Conservation (phyloP, 2,329 filamentous ascomycete genomes). For the Ascosphaera apis region DNA sequence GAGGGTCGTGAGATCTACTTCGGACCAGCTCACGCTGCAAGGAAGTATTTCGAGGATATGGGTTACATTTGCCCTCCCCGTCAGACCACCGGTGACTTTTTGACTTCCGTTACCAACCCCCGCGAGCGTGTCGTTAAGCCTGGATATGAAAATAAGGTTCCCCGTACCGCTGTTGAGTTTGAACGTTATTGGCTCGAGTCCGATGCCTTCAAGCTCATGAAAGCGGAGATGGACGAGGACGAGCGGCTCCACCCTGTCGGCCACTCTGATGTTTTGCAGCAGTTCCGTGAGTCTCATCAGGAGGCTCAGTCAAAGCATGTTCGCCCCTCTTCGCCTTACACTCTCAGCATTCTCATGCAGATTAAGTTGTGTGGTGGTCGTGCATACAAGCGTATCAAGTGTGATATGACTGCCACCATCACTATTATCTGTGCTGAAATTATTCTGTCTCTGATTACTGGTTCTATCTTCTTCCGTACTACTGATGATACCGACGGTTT, state of each 20-base stretch:
- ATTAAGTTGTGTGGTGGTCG: constrained; percentile 59
- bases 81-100: constrained; percentile 46
- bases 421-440: constrained; percentile 44
- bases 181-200: constrained; percentile 26
- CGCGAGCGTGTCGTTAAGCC: constrained; percentile 30
- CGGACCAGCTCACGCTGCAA: constrained; percentile 36
- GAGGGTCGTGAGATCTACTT: constrained; percentile 61
- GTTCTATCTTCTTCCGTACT: constrained; percentile 34
- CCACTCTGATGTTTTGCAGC: constrained; percentile 10
- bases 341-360: constrained; percentile 55
- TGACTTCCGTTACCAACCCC: constrained; percentile 45
- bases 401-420: constrained; percentile 53
- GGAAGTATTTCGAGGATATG: constrained; percentile 41
- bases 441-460: constrained; percentile 52
- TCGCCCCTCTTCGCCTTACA: constrained; percentile 36
- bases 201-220: constrained; percentile 11
- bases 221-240: constrained; percentile 15
- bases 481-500: constrained; percentile 44
- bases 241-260: constrained; percentile 13
- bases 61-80: constrained; percentile 45
- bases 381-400: constrained; percentile 50
- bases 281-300: constrained; percentile 13
- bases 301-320: constrained; percentile 16
- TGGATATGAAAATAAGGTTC: constrained; percentile 38
- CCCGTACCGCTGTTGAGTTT: constrained; percentile 46